Conservation (phyloP, 306 rosid genomes). For the Crataegus laevigata region DNA sequence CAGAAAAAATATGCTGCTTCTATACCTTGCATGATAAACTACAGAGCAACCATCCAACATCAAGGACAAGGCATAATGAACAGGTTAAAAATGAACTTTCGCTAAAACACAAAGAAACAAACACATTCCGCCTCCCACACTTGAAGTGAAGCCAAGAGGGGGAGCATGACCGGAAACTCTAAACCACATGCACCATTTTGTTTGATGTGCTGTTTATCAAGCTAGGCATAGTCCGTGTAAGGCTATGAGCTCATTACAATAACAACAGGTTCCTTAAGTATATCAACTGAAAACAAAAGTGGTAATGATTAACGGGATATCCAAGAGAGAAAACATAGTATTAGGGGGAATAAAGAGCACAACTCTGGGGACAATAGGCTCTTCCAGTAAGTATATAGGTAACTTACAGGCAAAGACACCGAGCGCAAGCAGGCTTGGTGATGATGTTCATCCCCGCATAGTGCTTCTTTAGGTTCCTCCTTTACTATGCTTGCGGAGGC, state of each 20-base stretch:
- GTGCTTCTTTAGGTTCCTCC: slow-evolving; percentile 26
- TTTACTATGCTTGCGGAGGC: slow-evolving; percentile 27
- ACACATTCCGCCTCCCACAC: background rate
- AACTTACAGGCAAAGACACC: slow-evolving; percentile 47
- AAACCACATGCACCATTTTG: background rate
- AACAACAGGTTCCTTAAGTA: background rate
- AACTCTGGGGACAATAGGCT: background rate
- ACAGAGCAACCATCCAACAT: background rate
- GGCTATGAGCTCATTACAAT: background rate
- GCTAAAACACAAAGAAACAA: background rate
- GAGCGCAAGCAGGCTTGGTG: slow-evolving; percentile 31
- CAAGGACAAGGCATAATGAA: background rate
- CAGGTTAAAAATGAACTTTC: background rate
- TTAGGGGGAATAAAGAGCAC: background rate
- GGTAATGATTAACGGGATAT: background rate
- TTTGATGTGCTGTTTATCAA: background rate
- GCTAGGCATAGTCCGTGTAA: background rate
- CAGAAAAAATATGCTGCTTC: background rate
- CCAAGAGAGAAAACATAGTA: background rate
- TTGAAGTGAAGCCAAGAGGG: background rate
- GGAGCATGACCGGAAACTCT: background rate
- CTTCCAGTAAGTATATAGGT: background rate
- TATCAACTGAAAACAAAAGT: background rate
- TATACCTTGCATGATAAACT: background rate
- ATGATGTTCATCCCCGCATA: slow-evolving; percentile 19